These are phyloP conservation scores for Fusarium metavorans DNA, from an alignment of 2,329 filamentous ascomycete species.

Conservation along the genomic window DNA sequence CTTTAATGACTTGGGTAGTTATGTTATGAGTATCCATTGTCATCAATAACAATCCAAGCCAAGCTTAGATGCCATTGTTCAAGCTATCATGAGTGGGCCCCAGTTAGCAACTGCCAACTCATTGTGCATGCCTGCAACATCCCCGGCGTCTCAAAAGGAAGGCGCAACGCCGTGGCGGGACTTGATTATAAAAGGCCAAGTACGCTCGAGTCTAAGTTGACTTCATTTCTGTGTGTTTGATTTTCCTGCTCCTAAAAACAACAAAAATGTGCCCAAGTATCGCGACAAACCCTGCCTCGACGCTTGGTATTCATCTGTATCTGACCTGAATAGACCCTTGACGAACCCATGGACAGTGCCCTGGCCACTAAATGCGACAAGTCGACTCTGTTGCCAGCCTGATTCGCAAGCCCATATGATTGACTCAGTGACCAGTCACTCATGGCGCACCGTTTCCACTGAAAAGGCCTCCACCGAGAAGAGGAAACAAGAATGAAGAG, in stretches of 20 bases:
- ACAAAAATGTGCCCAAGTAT: neutral
- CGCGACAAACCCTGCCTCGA: neutral
- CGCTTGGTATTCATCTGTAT: constrained; percentile 16
- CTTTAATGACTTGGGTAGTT: neutral
- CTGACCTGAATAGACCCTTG: constrained; percentile 15
- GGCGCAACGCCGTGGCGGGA: constrained; percentile 27
- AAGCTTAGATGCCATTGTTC: constrained; percentile 39
- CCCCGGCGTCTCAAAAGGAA: constrained; percentile 24
- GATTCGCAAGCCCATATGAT: constrained; percentile 36
- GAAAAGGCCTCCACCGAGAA: neutral
- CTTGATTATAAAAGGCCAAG: constrained; percentile 39
- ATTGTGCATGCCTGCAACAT: constrained; percentile 43
- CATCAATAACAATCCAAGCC: neutral
- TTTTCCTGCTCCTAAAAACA: neutral
- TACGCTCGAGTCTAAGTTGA: constrained; percentile 8
- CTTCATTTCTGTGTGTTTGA: neutral
- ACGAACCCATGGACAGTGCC: constrained; percentile 47
- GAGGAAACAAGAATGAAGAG: constrained; percentile 8
- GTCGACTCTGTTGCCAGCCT: constrained; percentile 34
- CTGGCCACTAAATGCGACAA: constrained; percentile 40
- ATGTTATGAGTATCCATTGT: neutral
- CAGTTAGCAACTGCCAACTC: constrained; percentile 44
- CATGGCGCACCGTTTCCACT: neutral
- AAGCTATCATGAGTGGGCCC: constrained; percentile 37
- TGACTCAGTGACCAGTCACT: constrained; percentile 33